Evolutionary conservation across 2,329 filamentous ascomycete species (phyloP).

Genomic region (Sclerotiophoma versabilis): DNA sequence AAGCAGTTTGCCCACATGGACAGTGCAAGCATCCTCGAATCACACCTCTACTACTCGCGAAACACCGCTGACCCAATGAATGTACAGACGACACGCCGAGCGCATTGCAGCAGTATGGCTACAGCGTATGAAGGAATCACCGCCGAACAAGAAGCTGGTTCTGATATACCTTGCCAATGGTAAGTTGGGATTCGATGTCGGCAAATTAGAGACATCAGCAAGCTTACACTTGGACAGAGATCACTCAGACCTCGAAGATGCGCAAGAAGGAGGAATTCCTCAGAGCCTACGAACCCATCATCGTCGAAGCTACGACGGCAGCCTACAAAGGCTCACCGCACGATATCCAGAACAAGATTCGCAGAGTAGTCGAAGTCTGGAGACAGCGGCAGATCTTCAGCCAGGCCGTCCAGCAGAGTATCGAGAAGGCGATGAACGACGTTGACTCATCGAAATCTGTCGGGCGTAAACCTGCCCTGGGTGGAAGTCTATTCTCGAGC

Average conservation of each 20-base stretch:
- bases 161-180: constrained; percentile 95
- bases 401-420: constrained; percentile 75
- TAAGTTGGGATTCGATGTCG: constrained; percentile 52
- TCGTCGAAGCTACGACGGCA: constrained; percentile 87
- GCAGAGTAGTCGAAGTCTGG: constrained; percentile 94
- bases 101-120: constrained; percentile 92
- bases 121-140: constrained; percentile 85
- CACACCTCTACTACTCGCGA: not conserved
- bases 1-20: not conserved
- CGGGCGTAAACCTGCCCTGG: constrained; percentile 64
- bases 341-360: constrained; percentile 87
- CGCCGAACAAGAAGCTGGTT: constrained; percentile 84
- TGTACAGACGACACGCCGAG: constrained; percentile 82
- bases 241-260: constrained; percentile 94
- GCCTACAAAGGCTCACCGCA: constrained; percentile 86
- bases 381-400: constrained; percentile 87
- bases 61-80: constrained; percentile 25
- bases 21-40: not conserved
- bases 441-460: constrained; percentile 54
- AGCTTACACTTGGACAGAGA: constrained; percentile 65
- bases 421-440: constrained; percentile 78
- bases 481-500: constrained; percentile 74
- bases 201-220: not conserved
- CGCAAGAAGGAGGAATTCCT: constrained; percentile 93
- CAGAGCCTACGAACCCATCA: constrained; percentile 85